These are phyloP conservation scores for Fusarium chlamydosporum DNA, from an alignment of 2,329 filamentous ascomycete genomes.

Conservation along the genomic window DNA sequence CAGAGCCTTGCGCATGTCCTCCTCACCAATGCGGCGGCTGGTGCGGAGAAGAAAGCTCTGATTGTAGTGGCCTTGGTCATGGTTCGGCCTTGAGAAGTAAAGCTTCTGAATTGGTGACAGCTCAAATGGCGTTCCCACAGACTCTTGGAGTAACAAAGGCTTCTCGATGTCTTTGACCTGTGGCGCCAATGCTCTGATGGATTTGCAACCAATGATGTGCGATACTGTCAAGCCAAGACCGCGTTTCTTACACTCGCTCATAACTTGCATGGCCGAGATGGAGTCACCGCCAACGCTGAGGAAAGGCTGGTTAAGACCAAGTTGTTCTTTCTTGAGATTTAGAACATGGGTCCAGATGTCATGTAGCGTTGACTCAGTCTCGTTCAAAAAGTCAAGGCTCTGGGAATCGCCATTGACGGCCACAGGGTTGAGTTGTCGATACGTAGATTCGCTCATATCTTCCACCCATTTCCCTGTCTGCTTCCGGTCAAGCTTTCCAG, in stretches of 20 bases:
- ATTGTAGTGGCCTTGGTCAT: slow-evolving; percentile 41
- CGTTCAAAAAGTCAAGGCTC: slow-evolving; percentile 5
- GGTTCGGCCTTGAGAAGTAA: slow-evolving; percentile 34
- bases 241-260: slow-evolving; percentile 54
- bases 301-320: slow-evolving; percentile 51
- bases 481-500: slow-evolving; percentile 44
- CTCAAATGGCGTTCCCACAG: slow-evolving; percentile 8
- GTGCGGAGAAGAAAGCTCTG: slow-evolving; percentile 43
- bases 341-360: slow-evolving; percentile 38
- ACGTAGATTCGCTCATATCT: slow-evolving; percentile 23
- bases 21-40: slow-evolving; percentile 1
- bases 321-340: slow-evolving; percentile 43
- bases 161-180: slow-evolving; percentile 32
- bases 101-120: slow-evolving; percentile 44
- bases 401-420: neutral
- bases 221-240: slow-evolving; percentile 50
- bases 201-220: slow-evolving; percentile 51
- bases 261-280: slow-evolving; percentile 58
- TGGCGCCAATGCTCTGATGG: slow-evolving; percentile 31
- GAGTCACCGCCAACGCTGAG: slow-evolving; percentile 60
- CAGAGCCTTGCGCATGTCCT: slow-evolving; percentile 25
- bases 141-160: slow-evolving; percentile 2
- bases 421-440: slow-evolving; percentile 37
- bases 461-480: slow-evolving; percentile 37
- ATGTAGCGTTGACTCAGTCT: slow-evolving; percentile 27